Conservation (phyloP, 2,329 filamentous ascomycete species). For the Fusarium sacchari region DNA sequence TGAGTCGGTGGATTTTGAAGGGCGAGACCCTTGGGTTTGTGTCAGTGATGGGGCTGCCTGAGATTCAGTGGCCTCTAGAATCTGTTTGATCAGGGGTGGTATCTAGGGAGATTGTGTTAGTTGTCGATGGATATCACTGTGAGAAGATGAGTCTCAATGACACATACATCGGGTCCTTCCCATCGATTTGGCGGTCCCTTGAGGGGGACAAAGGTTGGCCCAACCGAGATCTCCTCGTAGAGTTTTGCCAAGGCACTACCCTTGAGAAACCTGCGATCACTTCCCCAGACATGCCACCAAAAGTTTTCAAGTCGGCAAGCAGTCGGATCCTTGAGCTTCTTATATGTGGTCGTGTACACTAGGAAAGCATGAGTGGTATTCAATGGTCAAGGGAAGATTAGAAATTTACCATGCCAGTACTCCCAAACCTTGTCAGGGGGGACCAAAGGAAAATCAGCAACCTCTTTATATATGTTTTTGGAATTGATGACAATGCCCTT, state of each 20-base stretch:
- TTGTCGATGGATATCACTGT: conserved; percentile 1
- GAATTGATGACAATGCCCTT: conserved; percentile 68
- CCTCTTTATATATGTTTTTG: conserved; percentile 61
- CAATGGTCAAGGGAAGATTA: background rate
- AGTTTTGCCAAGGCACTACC: conserved; percentile 64
- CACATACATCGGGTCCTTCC: conserved; percentile 60
- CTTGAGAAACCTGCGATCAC: conserved; percentile 62
- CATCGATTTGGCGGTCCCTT: conserved; percentile 63
- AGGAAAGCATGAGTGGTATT: conserved; percentile 13
- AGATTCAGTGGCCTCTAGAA: conserved; percentile 41
- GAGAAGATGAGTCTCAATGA: conserved; percentile 3
- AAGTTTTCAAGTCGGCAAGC: conserved; percentile 71
- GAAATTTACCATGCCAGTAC: conserved; percentile 65
- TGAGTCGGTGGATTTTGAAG: conserved; percentile 36
- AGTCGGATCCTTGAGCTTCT: conserved; percentile 69
- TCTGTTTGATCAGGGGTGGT: conserved; percentile 44
- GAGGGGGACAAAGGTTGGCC: conserved; percentile 66
- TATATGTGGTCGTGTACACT: conserved; percentile 71
- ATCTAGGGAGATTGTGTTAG: conserved; percentile 39
- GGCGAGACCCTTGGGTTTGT: conserved; percentile 24
- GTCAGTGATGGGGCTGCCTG: conserved; percentile 22
- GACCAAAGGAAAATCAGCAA: conserved; percentile 61
- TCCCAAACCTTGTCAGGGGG: conserved; percentile 63
- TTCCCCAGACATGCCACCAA: conserved; percentile 74
- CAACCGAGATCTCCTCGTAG: conserved; percentile 67